These are phyloP conservation scores for Brassica cretica DNA, from an alignment of 345 rosid genomes.

Conservation along the genomic window DNA sequence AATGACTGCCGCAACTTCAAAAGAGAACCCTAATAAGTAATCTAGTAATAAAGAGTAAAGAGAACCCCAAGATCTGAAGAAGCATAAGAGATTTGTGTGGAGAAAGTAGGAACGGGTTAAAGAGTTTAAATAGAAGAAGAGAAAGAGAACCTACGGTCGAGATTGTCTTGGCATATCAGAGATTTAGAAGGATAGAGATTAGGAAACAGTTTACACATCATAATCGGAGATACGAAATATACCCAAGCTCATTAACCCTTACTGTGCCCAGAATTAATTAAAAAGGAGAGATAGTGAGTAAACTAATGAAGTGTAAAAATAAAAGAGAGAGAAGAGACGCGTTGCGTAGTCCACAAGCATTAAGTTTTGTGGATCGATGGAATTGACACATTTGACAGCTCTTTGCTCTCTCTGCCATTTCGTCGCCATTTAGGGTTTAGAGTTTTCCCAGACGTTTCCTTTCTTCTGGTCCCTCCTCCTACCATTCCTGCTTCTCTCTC, in stretches of 20 bases:
- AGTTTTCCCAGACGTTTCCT: constrained; percentile 35
- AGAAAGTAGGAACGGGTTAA: constrained; percentile 23
- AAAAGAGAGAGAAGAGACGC: constrained; percentile 9
- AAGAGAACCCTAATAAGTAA: constrained; percentile 6
- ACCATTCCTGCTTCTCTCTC: constrained; percentile 9
- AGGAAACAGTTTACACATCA: constrained; percentile 40
- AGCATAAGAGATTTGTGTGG: constrained; percentile 22
- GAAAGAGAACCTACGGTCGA: constrained; percentile 26
- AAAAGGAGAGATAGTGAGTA: constrained; percentile 18
- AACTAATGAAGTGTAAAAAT: constrained; percentile 15
- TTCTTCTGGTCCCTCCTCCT: constrained; percentile 26
- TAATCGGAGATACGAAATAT: constrained; percentile 38
- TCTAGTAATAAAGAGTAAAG: constrained; percentile 1
- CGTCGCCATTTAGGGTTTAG: constrained; percentile 38
- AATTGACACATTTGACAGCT: constrained; percentile 39
- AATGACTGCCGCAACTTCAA: constrained; percentile 27
- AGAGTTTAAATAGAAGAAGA: constrained; percentile 39
- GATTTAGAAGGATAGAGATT: constrained; percentile 26
- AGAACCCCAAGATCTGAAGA: constrained; percentile 15
- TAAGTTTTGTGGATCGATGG: constrained; percentile 36
- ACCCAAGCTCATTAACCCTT: constrained; percentile 33
- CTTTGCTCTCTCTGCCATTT: background rate
- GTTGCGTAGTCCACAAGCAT: constrained; percentile 39
- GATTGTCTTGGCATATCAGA: constrained; percentile 33
- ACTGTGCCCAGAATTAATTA: constrained; percentile 26